These are phyloP conservation scores for Sindora glabra DNA, from an alignment of 306 rosid genomes.

Conservation along the genomic window DNA sequence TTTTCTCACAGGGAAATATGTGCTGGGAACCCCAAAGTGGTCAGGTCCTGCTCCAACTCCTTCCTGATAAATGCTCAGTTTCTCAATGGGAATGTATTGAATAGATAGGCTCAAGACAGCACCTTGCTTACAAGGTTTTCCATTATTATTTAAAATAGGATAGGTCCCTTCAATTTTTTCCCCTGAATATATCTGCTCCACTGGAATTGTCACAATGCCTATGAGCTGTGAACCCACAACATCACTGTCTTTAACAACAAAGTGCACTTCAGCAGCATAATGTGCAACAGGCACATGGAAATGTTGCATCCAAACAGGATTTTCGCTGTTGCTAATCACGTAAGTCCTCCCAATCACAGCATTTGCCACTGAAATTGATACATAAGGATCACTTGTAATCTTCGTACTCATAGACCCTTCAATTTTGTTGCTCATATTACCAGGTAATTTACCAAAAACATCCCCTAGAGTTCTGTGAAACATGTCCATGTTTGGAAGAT, in stretches of 20 bases:
- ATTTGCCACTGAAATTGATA: slow-evolving; percentile 52
- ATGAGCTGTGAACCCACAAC: slow-evolving; percentile 88
- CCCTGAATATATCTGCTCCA: slow-evolving; percentile 62
- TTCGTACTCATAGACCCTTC: slow-evolving; percentile 49
- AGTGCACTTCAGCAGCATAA: slow-evolving; percentile 69
- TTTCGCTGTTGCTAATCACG: slow-evolving; percentile 84
- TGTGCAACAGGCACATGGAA: slow-evolving; percentile 88
- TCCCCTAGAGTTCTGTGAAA: slow-evolving; percentile 87
- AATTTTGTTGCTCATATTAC: slow-evolving; percentile 41
- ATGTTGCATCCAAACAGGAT: slow-evolving; percentile 86
- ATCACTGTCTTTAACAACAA: slow-evolving; percentile 88
- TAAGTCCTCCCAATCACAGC: slow-evolving; percentile 91
- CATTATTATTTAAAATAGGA: slow-evolving; percentile 58
- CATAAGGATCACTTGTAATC: slow-evolving; percentile 97
- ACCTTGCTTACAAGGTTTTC: slow-evolving; percentile 83
- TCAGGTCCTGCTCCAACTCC: slow-evolving; percentile 97
- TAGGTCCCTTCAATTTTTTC: slow-evolving; percentile 60
- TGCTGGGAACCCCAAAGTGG: slow-evolving; percentile 76
- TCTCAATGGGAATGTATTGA: slow-evolving; percentile 75
- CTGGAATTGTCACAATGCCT: slow-evolving; percentile 75
- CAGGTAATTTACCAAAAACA: slow-evolving; percentile 51
- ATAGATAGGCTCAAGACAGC: slow-evolving; percentile 67
- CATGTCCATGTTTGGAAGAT: slow-evolving; percentile 97
- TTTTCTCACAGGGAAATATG: slow-evolving; percentile 87
- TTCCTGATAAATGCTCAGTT: slow-evolving; percentile 47